A percentile compares a stretch with the other conserved stretches of the same genome.
Conservation (phyloP, 768 basidiomycete species). For the Trametes cingulata region DNA sequence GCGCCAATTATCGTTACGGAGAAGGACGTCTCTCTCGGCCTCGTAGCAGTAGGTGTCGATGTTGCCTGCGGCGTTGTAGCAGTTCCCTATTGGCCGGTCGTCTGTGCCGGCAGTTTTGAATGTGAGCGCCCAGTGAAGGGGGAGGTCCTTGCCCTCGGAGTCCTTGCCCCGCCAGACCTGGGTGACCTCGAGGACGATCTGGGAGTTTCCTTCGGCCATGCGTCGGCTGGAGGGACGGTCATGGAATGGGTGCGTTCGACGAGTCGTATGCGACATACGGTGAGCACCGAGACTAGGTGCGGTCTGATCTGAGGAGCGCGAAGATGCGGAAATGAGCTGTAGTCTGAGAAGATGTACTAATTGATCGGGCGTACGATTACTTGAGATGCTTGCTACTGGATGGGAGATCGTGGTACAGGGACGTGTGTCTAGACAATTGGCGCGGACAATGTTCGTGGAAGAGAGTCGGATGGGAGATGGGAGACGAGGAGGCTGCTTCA, state of each 20-base stretch:
- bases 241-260: conserved; percentile 1
- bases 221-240: conserved; percentile 1
- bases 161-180: conserved; percentile 24
- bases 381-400: too few relatives aligned
- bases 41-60: conserved; percentile 25
- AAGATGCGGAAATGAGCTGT: too few relatives aligned
- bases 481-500: too few relatives aligned
- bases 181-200: conserved; percentile 17
- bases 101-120: conserved; percentile 19
- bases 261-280: background rate
- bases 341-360: too few relatives aligned
- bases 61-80: conserved; percentile 20
- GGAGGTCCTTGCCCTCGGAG: conserved; percentile 12
- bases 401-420: too few relatives aligned
- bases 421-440: too few relatives aligned
- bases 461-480: too few relatives aligned
- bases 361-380: too few relatives aligned
- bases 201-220: conserved; percentile 12
- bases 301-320: background rate
- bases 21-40: conserved; percentile 5
- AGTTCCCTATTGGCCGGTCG: conserved; percentile 9
- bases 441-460: too few relatives aligned
- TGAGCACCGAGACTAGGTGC: background rate
- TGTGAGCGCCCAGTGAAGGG: conserved; percentile 27
- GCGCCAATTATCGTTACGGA: conserved; percentile 18